Evolutionary conservation across 1,284 basidiomycete genomes (phyloP).

Genomic region (Ustilago lituana): DNA sequence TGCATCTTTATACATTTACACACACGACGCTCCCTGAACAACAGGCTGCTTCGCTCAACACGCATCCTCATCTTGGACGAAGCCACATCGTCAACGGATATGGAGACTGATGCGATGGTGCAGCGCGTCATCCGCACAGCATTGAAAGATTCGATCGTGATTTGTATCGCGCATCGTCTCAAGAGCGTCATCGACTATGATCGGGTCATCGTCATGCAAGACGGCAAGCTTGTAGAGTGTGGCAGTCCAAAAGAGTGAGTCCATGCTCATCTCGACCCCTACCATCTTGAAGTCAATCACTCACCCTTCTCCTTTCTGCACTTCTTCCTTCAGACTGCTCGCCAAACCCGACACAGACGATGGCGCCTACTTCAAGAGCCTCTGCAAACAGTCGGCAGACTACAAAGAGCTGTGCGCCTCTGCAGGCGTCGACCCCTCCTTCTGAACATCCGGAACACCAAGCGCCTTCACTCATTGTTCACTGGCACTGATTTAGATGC

Average conservation of each 20-base stretch:
- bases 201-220: conserved; percentile 74
- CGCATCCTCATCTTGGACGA: conserved; percentile 85
- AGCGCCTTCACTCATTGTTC: too few relatives aligned
- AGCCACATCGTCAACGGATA: conserved; percentile 71
- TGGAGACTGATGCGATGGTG: conserved; percentile 40
- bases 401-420: conserved; percentile 30
- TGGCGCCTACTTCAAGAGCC: conserved; percentile 27
- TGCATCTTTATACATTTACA: too few relatives aligned
- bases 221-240: conserved; percentile 72
- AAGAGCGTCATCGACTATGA: conserved; percentile 72
- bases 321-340: conserved; percentile 9
- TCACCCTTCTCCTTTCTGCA: too few relatives aligned
- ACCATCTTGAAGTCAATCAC: neutral
- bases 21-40: too few relatives aligned
- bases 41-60: conserved; percentile 79
- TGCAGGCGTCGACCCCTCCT: conserved; percentile 29
- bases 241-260: conserved; percentile 74
- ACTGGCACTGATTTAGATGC: too few relatives aligned
- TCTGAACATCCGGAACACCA: too few relatives aligned
- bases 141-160: conserved; percentile 67
- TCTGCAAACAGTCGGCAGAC: conserved; percentile 38
- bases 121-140: conserved; percentile 39
- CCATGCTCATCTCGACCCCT: too few relatives aligned
- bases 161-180: conserved; percentile 54
- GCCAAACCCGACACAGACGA: conserved; percentile 22